These are phyloP conservation scores for Sarcocystis neurona DNA, from an alignment of 169 alveolate genomes.

Conservation along the genomic window DNA sequence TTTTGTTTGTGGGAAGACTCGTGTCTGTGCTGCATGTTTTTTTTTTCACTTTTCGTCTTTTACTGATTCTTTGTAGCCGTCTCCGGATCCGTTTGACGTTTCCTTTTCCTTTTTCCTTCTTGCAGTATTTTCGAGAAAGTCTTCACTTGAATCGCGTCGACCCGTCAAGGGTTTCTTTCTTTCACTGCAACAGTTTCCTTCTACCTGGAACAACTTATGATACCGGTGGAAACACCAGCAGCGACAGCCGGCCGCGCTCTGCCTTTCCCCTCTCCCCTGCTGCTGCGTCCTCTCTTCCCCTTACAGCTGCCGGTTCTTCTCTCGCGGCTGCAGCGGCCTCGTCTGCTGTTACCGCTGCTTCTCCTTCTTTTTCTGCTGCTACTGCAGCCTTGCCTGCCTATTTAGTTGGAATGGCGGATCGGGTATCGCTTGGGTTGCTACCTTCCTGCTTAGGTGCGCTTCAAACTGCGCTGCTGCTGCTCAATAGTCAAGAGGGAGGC, in stretches of 20 bases:
- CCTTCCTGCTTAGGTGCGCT: conserved; percentile 75
- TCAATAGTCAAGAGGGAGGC: conserved; percentile 71
- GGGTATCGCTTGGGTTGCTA: conserved; percentile 73
- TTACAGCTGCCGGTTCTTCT: conserved; percentile 13
- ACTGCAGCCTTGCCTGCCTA: conserved; percentile 30
- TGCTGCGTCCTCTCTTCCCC: neutral
- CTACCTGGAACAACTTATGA: neutral
- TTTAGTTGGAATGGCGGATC: conserved; percentile 64
- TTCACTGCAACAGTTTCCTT: conserved; percentile 27
- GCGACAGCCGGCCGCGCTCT: neutral
- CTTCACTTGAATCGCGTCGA: conserved; percentile 24
- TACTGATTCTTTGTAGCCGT: neutral
- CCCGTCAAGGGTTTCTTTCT: conserved; percentile 15
- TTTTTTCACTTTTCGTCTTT: conserved; percentile 5
- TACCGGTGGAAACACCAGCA: too few relatives aligned
- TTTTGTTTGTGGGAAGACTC: too few relatives aligned
- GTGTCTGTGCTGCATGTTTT: neutral
- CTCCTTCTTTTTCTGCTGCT: neutral
- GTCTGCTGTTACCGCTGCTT: neutral
- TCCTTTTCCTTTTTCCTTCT: neutral
- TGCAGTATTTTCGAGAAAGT: conserved; percentile 26
- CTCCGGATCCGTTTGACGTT: neutral
- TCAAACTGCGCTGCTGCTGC: conserved; percentile 71
- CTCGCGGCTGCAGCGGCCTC: neutral
- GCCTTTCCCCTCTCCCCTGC: too few relatives aligned